Evolutionary conservation across 495 filamentous ascomycete genomes (phyloP), one percentile per base, ranked within the genome.

Genomic region (Usnea hakonensis): DNA sequence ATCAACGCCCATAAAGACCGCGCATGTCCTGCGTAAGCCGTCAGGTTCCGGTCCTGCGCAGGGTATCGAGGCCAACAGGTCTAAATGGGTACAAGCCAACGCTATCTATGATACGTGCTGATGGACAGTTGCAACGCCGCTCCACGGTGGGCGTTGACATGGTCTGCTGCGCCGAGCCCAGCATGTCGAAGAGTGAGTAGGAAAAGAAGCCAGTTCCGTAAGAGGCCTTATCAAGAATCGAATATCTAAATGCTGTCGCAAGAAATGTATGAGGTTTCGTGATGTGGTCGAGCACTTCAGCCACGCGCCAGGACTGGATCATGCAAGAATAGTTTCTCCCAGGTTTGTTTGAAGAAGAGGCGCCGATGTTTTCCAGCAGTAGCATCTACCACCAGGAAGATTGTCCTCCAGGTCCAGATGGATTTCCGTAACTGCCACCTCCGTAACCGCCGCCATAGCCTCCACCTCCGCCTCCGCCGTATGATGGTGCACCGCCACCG

Each of bases 301-400:
- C 36, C 28, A 55, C 37, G 59, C 59, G 59, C 59, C 48, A 30
- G 28, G 36, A 53, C 32, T 40, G 59, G 11, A 11, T 40, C n/a
- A 32, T 62, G 41, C 53, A 55, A 43, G 43, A 50, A 19, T 11
- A 43, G 35, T 41, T 60, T 62, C 61, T 46, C 57, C 65, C 70
- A 57, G 71, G 64, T 63, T 62, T 38, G 32, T 50, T 30, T 13
- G 56, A 28, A 37, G 28, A 50, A 52, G 58, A 65, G 58, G 63
- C 41, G 63, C 63, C 28, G 19, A 61, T 30, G 41, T 14, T 32
- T 28, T n/a, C 61, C 64, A 67, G 55, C 72, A 37, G 64, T 64
- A 43, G 64, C 55, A 58, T 85, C 82, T 96, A 97, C 94, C 93
- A 98, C 94, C 94, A 98, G 66, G 87, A 92, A 65, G 85, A 90